Percentiles rank a stretch among this genome's conserved stretches.
phyloP scores from a whole-genome alignment of 768 basidiomycete species.

The Sistotremastrum suecicum region DNA sequence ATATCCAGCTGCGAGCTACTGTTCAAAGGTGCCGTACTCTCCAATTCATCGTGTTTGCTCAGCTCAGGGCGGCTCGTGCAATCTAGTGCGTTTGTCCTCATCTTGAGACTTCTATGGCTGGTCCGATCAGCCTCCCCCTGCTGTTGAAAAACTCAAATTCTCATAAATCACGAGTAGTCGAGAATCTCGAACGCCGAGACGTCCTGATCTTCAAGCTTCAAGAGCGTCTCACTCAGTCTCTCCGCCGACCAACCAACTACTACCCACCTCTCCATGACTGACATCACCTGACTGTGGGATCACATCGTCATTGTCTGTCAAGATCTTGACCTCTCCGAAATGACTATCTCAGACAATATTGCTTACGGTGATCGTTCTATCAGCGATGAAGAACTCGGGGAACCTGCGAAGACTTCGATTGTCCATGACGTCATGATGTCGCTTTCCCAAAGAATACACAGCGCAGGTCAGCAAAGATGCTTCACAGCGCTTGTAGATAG shows the following conservation, averaged over 20 bases:
- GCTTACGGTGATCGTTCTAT: constrained; percentile 51
- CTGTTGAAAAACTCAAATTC: too few relatives aligned
- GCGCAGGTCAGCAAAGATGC: constrained; percentile 87
- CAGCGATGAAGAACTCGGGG: constrained; percentile 41
- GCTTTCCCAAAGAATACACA: constrained; percentile 71
- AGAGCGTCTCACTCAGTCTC: constrained; percentile 73
- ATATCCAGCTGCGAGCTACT: too few relatives aligned
- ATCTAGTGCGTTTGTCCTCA: too few relatives aligned
- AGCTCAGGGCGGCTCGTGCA: too few relatives aligned
- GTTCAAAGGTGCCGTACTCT: too few relatives aligned
- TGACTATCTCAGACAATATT: constrained; percentile 79
- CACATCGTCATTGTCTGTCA: constrained; percentile 85
- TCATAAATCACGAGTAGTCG: too few relatives aligned
- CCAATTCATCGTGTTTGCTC: too few relatives aligned
- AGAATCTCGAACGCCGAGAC: constrained; percentile 43
- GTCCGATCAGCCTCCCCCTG: too few relatives aligned
- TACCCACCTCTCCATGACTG: constrained; percentile 36
- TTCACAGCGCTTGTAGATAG: constrained; percentile 85
- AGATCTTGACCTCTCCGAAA: constrained; percentile 78
- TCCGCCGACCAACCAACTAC: constrained; percentile 68
- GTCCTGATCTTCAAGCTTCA: constrained; percentile 90
- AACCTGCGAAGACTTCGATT: constrained; percentile 64
- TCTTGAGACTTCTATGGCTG: too few relatives aligned
- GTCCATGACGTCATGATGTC: constrained; percentile 77
- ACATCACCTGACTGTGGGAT: constrained; percentile 64